Evolutionary conservation across 2,329 filamentous ascomycete genomes (phyloP), one percentile per base, ranked within the genome.

Genomic region (Tolypocladium tropicale): DNA sequence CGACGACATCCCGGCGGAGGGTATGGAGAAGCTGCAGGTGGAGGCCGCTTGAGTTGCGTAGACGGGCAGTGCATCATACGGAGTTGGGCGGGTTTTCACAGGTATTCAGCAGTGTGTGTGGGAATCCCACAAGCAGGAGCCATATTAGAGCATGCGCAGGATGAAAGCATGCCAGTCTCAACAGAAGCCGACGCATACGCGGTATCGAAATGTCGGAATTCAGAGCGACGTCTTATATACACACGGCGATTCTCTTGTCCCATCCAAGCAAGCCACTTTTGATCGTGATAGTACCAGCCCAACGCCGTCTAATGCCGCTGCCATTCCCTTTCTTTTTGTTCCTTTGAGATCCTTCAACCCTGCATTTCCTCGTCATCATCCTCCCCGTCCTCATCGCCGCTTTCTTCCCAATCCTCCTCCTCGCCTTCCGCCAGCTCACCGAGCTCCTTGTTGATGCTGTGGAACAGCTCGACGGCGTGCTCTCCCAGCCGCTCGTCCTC

Each of bases 401-500:
- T 78, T 23, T 77, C 80, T 33, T 83, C 80, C 37, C 60, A 62
- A 33, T 59, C 46, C n/a, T 77, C 80, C 23, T 81, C 78, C 23
- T 81, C 79, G 21, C 78, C 76, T 33, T 78, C 77, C 21, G 76
- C 72, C 14, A 79, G 76, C 62, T 82, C 81, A 4, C 85, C 86
- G 3, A 92, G 74, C 64, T 84, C 84, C 57, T 80, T 76, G 61
- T 81, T 82, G 57, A 91, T 81, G 55, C 75, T 77, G 43, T 76
- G 74, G 48, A 90, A 73, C 49, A 95, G 76, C 74, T 94, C 89
- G 57, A 79, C 75, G 0, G 88, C 85, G 67, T 95, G 90, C 58
- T 88, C 84, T 53, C 84, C 84, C 30, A 95, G 75, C 60, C 87
- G 78, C 58, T 90, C 87, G 62, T 95, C 90, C 68, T 95, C 92